These are phyloP conservation scores for Dinochytrium kinnereticum DNA, from an alignment of 371 early-diverging fungal species.

Conservation along the genomic window DNA sequence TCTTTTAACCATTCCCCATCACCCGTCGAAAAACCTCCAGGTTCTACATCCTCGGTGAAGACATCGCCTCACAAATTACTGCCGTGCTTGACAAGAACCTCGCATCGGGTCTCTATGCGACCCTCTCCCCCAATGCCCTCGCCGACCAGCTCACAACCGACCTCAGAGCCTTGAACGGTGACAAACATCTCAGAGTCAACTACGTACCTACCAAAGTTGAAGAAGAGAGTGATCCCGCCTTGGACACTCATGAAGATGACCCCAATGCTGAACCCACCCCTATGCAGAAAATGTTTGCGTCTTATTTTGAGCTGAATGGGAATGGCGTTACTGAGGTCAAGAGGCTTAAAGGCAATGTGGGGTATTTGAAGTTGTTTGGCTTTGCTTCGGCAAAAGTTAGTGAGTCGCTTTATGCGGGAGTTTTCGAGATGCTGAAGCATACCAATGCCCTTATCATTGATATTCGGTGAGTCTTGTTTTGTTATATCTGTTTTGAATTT, in stretches of 20 bases:
- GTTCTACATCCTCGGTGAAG: conserved; percentile 16
- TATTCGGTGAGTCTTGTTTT: conserved; percentile 16
- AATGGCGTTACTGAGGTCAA: not conserved
- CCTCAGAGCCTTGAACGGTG: conserved; percentile 25
- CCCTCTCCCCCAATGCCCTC: conserved; percentile 6
- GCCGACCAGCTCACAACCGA: conserved; percentile 19
- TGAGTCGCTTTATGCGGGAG: not conserved
- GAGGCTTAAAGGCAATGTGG: conserved; percentile 16
- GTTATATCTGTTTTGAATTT: not conserved
- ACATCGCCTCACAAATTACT: conserved; percentile 2
- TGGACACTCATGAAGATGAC: not conserved
- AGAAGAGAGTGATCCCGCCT: not conserved
- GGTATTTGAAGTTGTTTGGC: not conserved
- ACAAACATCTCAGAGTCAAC: conserved; percentile 22
- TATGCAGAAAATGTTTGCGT: not conserved
- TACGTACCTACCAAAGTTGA: not conserved
- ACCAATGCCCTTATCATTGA: conserved; percentile 26
- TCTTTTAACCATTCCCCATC: not conserved
- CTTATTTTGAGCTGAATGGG: not conserved
- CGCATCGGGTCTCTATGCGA: not conserved
- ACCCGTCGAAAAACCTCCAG: not conserved
- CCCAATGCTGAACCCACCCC: not conserved
- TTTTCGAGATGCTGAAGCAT: conserved; percentile 15
- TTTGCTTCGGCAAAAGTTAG: not conserved
- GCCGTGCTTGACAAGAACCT: not conserved